These are phyloP conservation scores for Actinomucor elegans DNA, from an alignment of 371 early-diverging fungal genomes.

Conservation along the genomic window DNA sequence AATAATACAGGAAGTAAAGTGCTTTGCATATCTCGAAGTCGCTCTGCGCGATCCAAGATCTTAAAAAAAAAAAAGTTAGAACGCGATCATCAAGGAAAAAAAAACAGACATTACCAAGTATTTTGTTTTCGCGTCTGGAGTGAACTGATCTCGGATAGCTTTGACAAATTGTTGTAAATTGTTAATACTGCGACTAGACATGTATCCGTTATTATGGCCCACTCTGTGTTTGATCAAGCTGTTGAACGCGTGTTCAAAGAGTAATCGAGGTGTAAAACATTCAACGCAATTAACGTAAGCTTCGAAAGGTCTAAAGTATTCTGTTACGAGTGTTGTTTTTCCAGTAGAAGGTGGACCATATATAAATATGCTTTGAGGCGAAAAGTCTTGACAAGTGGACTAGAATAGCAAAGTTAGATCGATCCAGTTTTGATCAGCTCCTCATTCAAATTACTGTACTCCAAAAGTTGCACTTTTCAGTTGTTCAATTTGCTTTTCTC, in stretches of 20 bases:
- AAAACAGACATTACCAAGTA: slow-evolving; percentile 37
- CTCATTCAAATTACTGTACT: too few species aligned
- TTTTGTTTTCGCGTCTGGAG: slow-evolving; percentile 15
- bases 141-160: slow-evolving; percentile 31
- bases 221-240: slow-evolving; percentile 50
- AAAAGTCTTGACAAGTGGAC: neutral
- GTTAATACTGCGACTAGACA: slow-evolving; percentile 55
- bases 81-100: neutral
- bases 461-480: slow-evolving; percentile 57
- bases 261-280: slow-evolving; percentile 68
- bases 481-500: slow-evolving; percentile 59
- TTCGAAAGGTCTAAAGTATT: slow-evolving; percentile 31
- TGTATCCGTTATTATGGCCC: slow-evolving; percentile 6
- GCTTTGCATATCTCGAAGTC: slow-evolving; percentile 70
- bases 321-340: slow-evolving; percentile 66
- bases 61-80: too few species aligned
- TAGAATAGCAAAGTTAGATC: neutral
- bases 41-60: slow-evolving; percentile 83
- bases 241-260: slow-evolving; percentile 75
- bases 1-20: slow-evolving; percentile 68
- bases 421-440: too few species aligned
- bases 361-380: slow-evolving; percentile 50
- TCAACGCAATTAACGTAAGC: slow-evolving; percentile 73
- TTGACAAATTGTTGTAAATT: slow-evolving; percentile 69
- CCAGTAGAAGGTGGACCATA: slow-evolving; percentile 77